phyloP scores from a whole-genome alignment of 345 rosid genomes.

The Schrenkiella parvula region DNA sequence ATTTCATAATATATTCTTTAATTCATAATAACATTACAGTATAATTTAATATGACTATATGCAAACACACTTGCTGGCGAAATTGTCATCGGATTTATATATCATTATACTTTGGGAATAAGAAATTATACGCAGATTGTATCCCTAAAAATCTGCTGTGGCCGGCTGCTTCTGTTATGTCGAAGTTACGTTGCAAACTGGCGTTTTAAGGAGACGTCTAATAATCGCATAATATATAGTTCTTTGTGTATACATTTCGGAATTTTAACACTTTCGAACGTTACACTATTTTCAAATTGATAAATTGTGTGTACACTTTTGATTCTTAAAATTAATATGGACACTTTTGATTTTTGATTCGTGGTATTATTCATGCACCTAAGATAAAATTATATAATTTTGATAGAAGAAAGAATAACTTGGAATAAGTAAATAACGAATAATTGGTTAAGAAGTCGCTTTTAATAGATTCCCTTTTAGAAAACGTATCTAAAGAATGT shows the following conservation, averaged over 20 bases:
- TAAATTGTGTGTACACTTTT: background rate
- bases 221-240: background rate
- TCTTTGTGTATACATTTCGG: background rate
- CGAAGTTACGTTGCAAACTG: conserved; percentile 22
- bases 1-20: background rate
- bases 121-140: conserved; percentile 19
- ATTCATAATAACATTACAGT: background rate
- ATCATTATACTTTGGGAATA: background rate
- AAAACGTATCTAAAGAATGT: background rate
- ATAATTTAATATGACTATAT: background rate
- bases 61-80: background rate
- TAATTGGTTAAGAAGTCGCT: conserved; percentile 26
- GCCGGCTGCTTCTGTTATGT: conserved; percentile 33
- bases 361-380: conserved; percentile 20
- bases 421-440: conserved; percentile 12
- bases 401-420: background rate
- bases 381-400: background rate
- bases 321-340: conserved; percentile 1
- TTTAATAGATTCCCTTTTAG: conserved; percentile 6
- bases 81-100: background rate
- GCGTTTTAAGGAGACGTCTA: too few species aligned
- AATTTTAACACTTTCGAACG: background rate
- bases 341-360: background rate
- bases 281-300: background rate
- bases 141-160: conserved; percentile 63